Conservation (phyloP, 2,329 filamentous ascomycete genomes). For the Dothiorella sarmentorum region DNA sequence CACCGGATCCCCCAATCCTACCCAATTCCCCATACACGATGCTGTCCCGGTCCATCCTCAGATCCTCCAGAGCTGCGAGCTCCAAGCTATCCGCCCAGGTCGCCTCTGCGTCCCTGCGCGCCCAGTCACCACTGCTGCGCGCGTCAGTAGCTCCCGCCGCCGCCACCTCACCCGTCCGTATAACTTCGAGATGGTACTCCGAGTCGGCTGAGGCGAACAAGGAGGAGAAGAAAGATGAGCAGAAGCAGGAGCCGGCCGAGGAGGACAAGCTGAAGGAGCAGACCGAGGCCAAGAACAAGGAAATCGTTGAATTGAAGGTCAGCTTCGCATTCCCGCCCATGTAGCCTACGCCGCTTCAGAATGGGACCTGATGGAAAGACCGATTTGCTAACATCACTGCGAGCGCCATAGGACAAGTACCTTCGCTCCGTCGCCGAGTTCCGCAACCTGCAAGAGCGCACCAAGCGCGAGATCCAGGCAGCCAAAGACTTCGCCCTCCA, state of each 20-base stretch:
- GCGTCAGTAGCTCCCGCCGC: conserved; percentile 24
- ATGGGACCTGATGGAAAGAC: neutral
- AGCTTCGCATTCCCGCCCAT: conserved; percentile 18
- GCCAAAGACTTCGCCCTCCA: conserved; percentile 93
- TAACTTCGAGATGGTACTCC: conserved; percentile 44
- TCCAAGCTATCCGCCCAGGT: conserved; percentile 31
- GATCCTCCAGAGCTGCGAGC: conserved; percentile 41
- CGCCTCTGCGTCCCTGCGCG: conserved; percentile 36
- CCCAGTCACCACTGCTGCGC: conserved; percentile 28
- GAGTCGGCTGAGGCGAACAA: conserved; percentile 40
- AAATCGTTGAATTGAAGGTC: conserved; percentile 83
- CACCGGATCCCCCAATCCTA: neutral
- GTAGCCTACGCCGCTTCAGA: no score
- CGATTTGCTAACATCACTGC: conserved; percentile 4
- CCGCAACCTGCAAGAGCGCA: conserved; percentile 95
- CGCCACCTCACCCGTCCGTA: conserved; percentile 19
- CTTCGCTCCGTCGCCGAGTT: conserved; percentile 93
- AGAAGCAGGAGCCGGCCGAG: conserved; percentile 46
- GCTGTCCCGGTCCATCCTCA: conserved; percentile 51
- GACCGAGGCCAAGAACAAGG: conserved; percentile 68
- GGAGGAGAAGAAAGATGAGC: conserved; percentile 42
- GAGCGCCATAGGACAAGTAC: conserved; percentile 73
- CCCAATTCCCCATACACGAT: conserved; percentile 30
- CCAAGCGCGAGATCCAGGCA: conserved; percentile 80
- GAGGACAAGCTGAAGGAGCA: conserved; percentile 54